phyloP scores from a whole-genome alignment of 768 basidiomycete species.

The Auricularia sp. region DNA sequence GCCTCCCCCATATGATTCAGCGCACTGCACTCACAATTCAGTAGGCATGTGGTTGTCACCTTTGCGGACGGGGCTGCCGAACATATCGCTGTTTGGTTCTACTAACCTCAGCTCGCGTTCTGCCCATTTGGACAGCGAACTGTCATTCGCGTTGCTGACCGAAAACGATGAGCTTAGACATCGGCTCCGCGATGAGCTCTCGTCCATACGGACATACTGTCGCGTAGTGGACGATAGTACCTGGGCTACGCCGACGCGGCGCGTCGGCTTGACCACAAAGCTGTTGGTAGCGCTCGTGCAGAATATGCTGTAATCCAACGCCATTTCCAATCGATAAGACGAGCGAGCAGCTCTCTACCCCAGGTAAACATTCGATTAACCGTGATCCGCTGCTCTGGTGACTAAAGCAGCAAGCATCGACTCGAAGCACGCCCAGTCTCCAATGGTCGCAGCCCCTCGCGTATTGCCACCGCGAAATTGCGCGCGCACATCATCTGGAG shows the following conservation, averaged over 20 bases:
- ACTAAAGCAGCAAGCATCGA: neutral
- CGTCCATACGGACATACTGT: neutral
- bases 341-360: neutral
- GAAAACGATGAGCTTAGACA: neutral
- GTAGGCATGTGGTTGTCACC: conserved; percentile 84
- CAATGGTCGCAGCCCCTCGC: neutral
- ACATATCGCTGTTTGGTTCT: conserved; percentile 82
- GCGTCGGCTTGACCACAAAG: neutral
- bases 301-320: neutral
- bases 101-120: conserved; percentile 92
- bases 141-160: conserved; percentile 76
- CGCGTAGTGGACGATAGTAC: neutral
- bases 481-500: neutral
- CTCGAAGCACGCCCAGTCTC: neutral
- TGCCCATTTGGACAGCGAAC: conserved; percentile 80
- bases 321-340: neutral
- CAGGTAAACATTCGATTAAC: neutral
- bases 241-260: neutral
- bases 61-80: conserved; percentile 36
- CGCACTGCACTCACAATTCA: conserved; percentile 1
- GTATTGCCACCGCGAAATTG: neutral
- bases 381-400: neutral
- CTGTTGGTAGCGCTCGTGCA: neutral
- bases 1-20: neutral
- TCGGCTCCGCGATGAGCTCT: neutral